These are phyloP conservation scores for Gnetum montanum DNA, from an alignment of 75 land plant species.

Conservation along the genomic window DNA sequence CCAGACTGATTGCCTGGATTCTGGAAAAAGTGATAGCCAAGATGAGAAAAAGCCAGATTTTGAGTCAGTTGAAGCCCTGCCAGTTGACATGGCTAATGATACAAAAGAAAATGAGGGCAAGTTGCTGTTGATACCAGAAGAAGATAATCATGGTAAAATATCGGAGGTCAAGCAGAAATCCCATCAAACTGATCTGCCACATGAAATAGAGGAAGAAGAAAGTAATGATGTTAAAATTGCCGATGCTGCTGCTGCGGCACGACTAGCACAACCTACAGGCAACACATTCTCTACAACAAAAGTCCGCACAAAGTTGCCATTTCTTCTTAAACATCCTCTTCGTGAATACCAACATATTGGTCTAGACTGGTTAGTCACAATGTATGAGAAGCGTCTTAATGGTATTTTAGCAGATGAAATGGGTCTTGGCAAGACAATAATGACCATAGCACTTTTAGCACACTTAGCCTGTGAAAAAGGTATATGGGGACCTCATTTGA, in stretches of 20 bases:
- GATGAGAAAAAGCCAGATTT: no score
- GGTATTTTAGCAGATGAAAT: slow-evolving; percentile 99
- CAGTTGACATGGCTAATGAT: no score
- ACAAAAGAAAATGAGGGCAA: no score
- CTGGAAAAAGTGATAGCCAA: no score
- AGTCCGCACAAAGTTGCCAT: slow-evolving; percentile 94
- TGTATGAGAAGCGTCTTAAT: slow-evolving; percentile 97
- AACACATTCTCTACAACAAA: slow-evolving; percentile 95
- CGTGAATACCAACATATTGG: slow-evolving; percentile 99
- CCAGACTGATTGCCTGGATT: background rate
- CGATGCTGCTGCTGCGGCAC: slow-evolving; percentile 98
- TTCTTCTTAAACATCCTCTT: slow-evolving; percentile 85
- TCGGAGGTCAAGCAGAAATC: slow-evolving; percentile 2
- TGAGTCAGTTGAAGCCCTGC: no score
- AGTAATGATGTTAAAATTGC: slow-evolving; percentile 66
- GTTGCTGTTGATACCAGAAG: no score
- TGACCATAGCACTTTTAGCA: slow-evolving; percentile 95
- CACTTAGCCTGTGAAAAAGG: slow-evolving; percentile 98
- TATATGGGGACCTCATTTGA: slow-evolving; percentile 99
- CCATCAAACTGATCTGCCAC: background rate
- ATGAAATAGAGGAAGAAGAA: slow-evolving; percentile 24
- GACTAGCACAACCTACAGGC: slow-evolving; percentile 96
- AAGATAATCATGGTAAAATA: slow-evolving; percentile 22
- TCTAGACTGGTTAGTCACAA: slow-evolving; percentile 97
- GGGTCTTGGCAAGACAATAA: slow-evolving; percentile 99